A percentile compares a stretch with the other conserved stretches of the same genome.
phyloP scores from a whole-genome alignment of 805 yeast species.

The Millerago galiae region DNA sequence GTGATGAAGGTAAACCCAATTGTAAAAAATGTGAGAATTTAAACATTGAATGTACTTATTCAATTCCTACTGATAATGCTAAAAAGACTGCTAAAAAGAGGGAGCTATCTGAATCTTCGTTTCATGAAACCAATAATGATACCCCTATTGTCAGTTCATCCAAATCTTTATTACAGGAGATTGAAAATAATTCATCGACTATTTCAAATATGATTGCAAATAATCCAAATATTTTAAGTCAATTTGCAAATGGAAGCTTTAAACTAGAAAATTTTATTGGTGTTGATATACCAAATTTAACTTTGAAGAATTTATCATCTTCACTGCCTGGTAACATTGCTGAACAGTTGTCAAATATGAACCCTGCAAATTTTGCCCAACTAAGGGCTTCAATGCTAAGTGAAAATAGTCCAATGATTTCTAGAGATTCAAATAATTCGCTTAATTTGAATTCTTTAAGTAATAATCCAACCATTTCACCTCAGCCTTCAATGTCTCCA shows the following conservation, averaged over 20 bases:
- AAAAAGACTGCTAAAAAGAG: slow-evolving; percentile 1
- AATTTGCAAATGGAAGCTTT: background rate
- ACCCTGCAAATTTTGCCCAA: slow-evolving; percentile 14
- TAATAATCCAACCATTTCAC: slow-evolving; percentile 25
- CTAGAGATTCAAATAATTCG: slow-evolving; percentile 11
- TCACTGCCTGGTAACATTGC: slow-evolving; percentile 6
- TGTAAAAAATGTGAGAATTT: slow-evolving; percentile 77
- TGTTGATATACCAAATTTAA: slow-evolving; percentile 8
- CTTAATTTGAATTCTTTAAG: slow-evolving; percentile 21
- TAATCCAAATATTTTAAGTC: background rate
- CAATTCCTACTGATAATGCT: slow-evolving; percentile 14
- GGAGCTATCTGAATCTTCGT: background rate
- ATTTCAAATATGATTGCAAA: background rate
- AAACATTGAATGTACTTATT: slow-evolving; percentile 71
- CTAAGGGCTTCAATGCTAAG: slow-evolving; percentile 10
- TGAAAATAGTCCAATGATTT: slow-evolving; percentile 8
- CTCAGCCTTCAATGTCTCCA: slow-evolving; percentile 25
- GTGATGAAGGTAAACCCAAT: slow-evolving; percentile 79
- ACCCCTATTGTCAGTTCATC: slow-evolving; percentile 1
- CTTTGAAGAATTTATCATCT: slow-evolving; percentile 5
- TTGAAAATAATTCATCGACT: background rate
- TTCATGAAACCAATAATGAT: background rate
- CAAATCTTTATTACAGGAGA: slow-evolving; percentile 3
- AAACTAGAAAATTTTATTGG: slow-evolving; percentile 5
- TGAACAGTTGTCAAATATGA: slow-evolving; percentile 7